phyloP scores from a whole-genome alignment of 2,329 filamentous ascomycete genomes.

The Colletotrichum euphorbiae region DNA sequence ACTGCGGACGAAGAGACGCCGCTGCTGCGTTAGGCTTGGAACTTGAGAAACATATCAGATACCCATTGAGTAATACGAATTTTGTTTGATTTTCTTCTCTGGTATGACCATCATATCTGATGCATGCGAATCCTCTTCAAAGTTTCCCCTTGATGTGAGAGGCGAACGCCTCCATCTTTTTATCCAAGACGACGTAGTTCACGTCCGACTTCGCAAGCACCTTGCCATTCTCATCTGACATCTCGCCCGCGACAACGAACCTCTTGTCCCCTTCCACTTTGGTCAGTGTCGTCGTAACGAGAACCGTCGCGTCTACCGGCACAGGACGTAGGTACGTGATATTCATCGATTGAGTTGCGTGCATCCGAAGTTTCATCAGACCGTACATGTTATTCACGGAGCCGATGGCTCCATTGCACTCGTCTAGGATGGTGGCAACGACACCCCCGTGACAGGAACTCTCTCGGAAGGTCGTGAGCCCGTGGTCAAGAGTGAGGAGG shows the following conservation, averaged over 20 bases:
- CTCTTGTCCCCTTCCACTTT: background rate
- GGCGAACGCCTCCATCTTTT: background rate
- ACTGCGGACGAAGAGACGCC: conserved; percentile 50
- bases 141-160: background rate
- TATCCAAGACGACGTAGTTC: background rate
- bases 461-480: background rate
- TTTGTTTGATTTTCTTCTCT: too few relatives aligned
- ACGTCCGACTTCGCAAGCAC: background rate
- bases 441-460: background rate
- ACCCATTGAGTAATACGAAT: background rate
- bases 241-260: background rate
- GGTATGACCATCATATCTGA: background rate
- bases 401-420: background rate
- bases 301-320: background rate
- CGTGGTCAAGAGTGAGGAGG: background rate
- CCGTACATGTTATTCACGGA: background rate
- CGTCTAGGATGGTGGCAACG: background rate
- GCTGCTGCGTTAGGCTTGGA: conserved; percentile 41
- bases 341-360: background rate
- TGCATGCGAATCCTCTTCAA: background rate
- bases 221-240: background rate
- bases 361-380: background rate
- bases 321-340: conserved; percentile 1
- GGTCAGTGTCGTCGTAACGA: background rate
- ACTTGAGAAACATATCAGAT: too few relatives aligned